These are phyloP conservation scores for Candida quercuum DNA, from an alignment of 805 yeast species.

Conservation along the genomic window DNA sequence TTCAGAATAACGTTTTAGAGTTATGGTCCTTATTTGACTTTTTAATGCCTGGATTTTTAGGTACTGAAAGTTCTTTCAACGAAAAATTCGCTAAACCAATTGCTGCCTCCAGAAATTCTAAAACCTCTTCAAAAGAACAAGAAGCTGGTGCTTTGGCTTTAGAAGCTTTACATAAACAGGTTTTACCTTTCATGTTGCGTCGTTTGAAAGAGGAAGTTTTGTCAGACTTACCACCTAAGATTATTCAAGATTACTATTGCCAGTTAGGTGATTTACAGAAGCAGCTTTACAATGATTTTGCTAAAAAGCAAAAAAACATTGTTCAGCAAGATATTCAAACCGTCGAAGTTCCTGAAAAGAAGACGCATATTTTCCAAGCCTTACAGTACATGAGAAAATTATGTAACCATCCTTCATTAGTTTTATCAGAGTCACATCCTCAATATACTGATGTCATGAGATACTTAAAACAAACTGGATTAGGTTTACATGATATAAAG, in stretches of 20 bases:
- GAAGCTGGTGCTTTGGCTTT: slow-evolving; percentile 95
- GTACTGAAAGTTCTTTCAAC: slow-evolving; percentile 89
- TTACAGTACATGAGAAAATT: slow-evolving; percentile 94
- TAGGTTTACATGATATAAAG: slow-evolving; percentile 62
- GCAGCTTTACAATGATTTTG: slow-evolving; percentile 83
- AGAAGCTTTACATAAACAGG: slow-evolving; percentile 95
- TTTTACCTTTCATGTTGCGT: slow-evolving; percentile 91
- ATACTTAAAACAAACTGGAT: slow-evolving; percentile 52
- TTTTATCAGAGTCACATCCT: slow-evolving; percentile 78
- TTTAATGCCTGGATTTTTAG: slow-evolving; percentile 97
- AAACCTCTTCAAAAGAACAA: slow-evolving; percentile 87
- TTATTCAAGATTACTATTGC: slow-evolving; percentile 96
- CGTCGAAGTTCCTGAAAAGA: slow-evolving; percentile 44
- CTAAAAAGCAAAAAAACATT: slow-evolving; percentile 70
- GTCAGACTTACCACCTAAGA: slow-evolving; percentile 95
- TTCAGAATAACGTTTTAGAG: slow-evolving; percentile 94
- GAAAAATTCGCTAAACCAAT: slow-evolving; percentile 98
- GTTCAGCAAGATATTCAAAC: slow-evolving; percentile 61
- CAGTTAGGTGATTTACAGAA: slow-evolving; percentile 89
- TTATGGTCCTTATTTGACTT: slow-evolving; percentile 97
- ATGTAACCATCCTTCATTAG: slow-evolving; percentile 95
- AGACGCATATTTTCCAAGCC: slow-evolving; percentile 95
- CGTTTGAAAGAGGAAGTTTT: slow-evolving; percentile 94
- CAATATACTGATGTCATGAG: slow-evolving; percentile 63
- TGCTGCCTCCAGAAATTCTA: slow-evolving; percentile 85